Percentiles rank a stretch among this genome's conserved stretches.
Evolutionary conservation across 306 rosid species (phyloP).

Genomic region (Biancaea sappan): DNA sequence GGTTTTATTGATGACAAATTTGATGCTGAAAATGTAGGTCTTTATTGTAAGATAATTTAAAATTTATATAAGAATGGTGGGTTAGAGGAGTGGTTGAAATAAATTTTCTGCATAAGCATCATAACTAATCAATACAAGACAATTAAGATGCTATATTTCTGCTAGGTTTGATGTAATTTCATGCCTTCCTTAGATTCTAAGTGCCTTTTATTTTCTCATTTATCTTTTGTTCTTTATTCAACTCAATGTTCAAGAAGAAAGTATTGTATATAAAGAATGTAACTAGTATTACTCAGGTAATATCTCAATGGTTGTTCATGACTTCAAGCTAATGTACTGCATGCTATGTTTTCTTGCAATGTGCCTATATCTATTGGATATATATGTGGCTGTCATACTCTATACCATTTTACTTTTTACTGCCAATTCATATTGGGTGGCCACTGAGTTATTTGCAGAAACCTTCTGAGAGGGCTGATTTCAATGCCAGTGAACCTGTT

Average conservation of each 20-base stretch:
- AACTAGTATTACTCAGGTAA: background rate
- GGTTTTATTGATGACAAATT: conserved; percentile 58
- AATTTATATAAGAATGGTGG: conserved; percentile 17
- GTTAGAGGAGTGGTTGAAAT: conserved; percentile 29
- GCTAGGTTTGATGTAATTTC: conserved; percentile 13
- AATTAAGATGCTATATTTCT: conserved; percentile 26
- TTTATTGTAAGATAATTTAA: conserved; percentile 11
- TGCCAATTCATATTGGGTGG: conserved; percentile 36
- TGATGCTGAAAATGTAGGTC: conserved; percentile 61
- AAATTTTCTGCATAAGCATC: conserved; percentile 3
- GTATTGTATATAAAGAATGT: background rate
- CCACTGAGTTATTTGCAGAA: conserved; percentile 49
- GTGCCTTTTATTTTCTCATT: conserved; percentile 20
- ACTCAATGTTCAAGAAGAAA: conserved; percentile 9
- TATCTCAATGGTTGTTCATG: background rate
- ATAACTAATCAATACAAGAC: conserved; percentile 18
- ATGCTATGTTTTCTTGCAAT: background rate
- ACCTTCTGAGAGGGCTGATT: conserved; percentile 59
- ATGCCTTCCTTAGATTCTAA: conserved; percentile 18
- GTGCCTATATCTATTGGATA: conserved; percentile 15
- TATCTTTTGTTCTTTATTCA: conserved; percentile 11
- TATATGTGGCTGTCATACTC: conserved; percentile 13
- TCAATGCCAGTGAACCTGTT: conserved; percentile 74
- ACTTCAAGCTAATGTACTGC: background rate
- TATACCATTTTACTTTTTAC: conserved; percentile 24